Base-by-base conservation (phyloP, 1,139 yeast genomes). In the Candida dubliniensis region DNA sequence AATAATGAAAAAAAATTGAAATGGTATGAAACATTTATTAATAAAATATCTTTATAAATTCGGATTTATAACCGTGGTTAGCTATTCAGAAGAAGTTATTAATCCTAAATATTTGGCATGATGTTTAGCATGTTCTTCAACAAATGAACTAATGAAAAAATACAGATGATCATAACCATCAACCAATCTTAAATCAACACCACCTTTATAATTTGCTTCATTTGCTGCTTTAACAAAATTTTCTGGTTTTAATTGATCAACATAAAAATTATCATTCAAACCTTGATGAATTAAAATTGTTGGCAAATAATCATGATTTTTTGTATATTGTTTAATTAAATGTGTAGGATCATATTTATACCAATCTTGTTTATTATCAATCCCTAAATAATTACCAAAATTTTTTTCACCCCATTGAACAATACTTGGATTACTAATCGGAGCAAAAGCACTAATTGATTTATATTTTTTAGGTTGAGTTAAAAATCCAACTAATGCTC, bases 161-260 rank as follows among this genome's bases (percentile, higher is more conserved):
- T 91, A 93, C 42, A 91, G 84, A 60, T 93, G 99, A 59, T 93
- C 97, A 59, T 84, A 91, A 2, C 93, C 96, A 3, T 87, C 91
- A 26, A 80, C 96, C 39, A 81, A 61, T 32, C 81, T 69, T 47
- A 88, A 64, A 38, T 78, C 71, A 48, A 91, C 74, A 44, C 79
- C 74, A 2, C 82, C 87, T 46, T 79, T 79, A 67, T 84, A 84
- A 9, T 66, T 63, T 1, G 23, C 23, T 18, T 18, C 23, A 4
- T 86, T 69, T 1, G 86, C 78, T 1, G 96, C 95, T 35, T 75
- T 77, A 8, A 74, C 76, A 15, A 93, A 74, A 54, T 79, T 79
- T 53, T 87, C 93, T 1, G 96, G 96, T 53, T 82, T 79, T 58
- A 93, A 76, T 63, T 89, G 95, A 27, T 64, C 56, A 52, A 82